Percentiles rank a stretch among this genome's conserved stretches.
phyloP scores from a whole-genome alignment of 495 filamentous ascomycete species.

The Thermochaetoides thermophila region DNA sequence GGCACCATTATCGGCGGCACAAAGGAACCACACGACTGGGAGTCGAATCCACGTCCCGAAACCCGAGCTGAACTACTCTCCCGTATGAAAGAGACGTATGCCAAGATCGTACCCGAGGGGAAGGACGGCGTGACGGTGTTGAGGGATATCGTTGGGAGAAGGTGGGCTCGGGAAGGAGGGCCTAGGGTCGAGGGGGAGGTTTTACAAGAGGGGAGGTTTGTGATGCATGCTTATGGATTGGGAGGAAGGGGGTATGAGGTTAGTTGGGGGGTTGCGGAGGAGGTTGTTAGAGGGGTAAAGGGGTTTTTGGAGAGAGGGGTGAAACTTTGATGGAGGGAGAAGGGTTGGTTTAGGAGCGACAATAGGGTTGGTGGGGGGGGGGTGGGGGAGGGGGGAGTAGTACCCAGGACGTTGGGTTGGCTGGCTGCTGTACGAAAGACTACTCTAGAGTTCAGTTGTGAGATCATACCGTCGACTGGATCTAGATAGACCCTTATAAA shows the following conservation, averaged over 20 bases:
- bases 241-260: slow-evolving; percentile 45
- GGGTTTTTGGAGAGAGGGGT: no score
- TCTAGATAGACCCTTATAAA: no score
- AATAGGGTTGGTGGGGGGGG: not conserved
- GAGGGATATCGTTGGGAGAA: slow-evolving; percentile 29
- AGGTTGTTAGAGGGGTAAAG: slow-evolving; percentile 19
- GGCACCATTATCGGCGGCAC: slow-evolving; percentile 51
- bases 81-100: slow-evolving; percentile 25
- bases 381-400: not conserved
- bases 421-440: slow-evolving; percentile 8
- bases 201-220: slow-evolving; percentile 16
- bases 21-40: slow-evolving; percentile 44
- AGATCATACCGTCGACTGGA: slow-evolving; percentile 1
- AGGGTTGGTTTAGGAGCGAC: no score
- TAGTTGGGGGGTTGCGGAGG: slow-evolving; percentile 33
- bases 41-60: slow-evolving; percentile 30
- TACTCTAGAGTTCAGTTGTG: slow-evolving; percentile 8
- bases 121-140: slow-evolving; percentile 20
- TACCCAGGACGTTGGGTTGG: not conserved
- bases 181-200: slow-evolving; percentile 30
- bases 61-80: slow-evolving; percentile 32
- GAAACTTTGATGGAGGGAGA: no score
- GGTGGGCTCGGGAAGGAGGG: slow-evolving; percentile 28
- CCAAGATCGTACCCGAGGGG: slow-evolving; percentile 18
- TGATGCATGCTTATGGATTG: slow-evolving; percentile 51